These are phyloP conservation scores for Gomphus bonarii DNA, from an alignment of 1,284 basidiomycete genomes.

Conservation along the genomic window DNA sequence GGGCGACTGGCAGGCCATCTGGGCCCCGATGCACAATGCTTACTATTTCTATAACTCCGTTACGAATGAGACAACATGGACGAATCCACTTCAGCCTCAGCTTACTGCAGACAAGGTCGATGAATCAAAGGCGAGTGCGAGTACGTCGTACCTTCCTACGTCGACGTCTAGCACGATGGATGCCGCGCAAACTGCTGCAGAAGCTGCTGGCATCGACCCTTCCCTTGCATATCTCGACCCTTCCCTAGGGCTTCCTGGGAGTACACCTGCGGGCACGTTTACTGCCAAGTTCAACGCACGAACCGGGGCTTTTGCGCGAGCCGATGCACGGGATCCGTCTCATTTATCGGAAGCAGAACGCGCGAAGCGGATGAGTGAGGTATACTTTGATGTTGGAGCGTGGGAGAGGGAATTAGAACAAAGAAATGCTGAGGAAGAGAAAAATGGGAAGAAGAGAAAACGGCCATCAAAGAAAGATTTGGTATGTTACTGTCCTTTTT, in stretches of 20 bases:
- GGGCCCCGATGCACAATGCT: conserved; percentile 67
- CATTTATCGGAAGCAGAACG: conserved; percentile 79
- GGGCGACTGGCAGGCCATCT: conserved; percentile 76
- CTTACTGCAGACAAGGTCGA: conserved; percentile 16
- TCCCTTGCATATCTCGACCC: conserved; percentile 77
- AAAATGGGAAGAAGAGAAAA: conserved; percentile 48
- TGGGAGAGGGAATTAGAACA: conserved; percentile 70
- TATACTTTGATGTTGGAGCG: conserved; percentile 78
- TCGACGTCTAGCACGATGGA: conserved; percentile 19
- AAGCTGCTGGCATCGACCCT: conserved; percentile 76
- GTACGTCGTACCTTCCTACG: conserved; percentile 16
- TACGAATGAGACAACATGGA: conserved; percentile 83
- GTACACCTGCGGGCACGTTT: conserved; percentile 31
- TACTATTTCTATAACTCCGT: conserved; percentile 84
- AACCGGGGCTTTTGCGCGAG: conserved; percentile 67
- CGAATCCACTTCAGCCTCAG: conserved; percentile 58
- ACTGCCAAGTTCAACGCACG: conserved; percentile 77
- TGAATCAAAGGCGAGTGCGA: conserved; percentile 12
- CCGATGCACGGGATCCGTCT: conserved; percentile 57
- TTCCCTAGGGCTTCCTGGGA: conserved; percentile 37
- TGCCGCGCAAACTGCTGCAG: conserved; percentile 46
- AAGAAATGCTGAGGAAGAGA: conserved; percentile 42
- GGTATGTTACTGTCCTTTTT: conserved; percentile 37
- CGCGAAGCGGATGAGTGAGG: conserved; percentile 77
- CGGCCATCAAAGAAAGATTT: conserved; percentile 78